Evolutionary conservation across 306 rosid species (phyloP), one percentile per base, ranked within the genome.

Genomic region (Vicia sativa): DNA sequence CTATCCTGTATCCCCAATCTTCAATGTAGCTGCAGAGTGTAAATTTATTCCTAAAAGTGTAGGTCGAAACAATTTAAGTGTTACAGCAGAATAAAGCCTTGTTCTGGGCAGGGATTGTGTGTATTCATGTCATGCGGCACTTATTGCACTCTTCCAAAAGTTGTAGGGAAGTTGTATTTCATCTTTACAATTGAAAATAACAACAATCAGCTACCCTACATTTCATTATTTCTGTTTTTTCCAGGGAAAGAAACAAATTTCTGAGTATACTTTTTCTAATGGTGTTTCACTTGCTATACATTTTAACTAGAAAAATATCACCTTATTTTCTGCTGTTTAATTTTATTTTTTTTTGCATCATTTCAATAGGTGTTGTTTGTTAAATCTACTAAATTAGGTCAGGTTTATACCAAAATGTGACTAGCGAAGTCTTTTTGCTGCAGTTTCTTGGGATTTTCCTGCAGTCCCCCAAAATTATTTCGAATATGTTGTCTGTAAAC

Each of bases 161-260:
- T 44, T 60, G 80, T 83, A 53, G 91, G 86, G 85, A 83, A 86
- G 81, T 77, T 86, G 88, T 63, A 37, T 74, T 83, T 81, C 86
- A 80, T 73, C 42, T 48, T n/a, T 29, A 3, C 18, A 12, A 1
- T 79, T 81, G 80, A 72, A 71, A 79, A 44, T 44, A 4, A 68
- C 82, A 81, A 81, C 83, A 83, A 83, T 86, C 91, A 83, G 83
- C 81, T 60, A 35, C 83, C 70, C 83, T 42, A 79, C 67, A 83
- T 69, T 14, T 23, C 31, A 25, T 69, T 25, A 4, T 68, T 58
- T 14, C 16, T 2, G 6, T 41, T 25, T 28, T 54, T 43, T 5
- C 12, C 12, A 4, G 7, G 61, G 25, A 26, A 43, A 50, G 43
- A 46, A 74, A 14, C 13, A 29, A 11, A 21, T 31, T 46, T 15